A percentile compares a stretch with the other conserved stretches of the same genome.
These are phyloP conservation scores for Talaromyces amestolkiae DNA, from an alignment of 2,329 filamentous ascomycete genomes.

Conservation along the genomic window DNA sequence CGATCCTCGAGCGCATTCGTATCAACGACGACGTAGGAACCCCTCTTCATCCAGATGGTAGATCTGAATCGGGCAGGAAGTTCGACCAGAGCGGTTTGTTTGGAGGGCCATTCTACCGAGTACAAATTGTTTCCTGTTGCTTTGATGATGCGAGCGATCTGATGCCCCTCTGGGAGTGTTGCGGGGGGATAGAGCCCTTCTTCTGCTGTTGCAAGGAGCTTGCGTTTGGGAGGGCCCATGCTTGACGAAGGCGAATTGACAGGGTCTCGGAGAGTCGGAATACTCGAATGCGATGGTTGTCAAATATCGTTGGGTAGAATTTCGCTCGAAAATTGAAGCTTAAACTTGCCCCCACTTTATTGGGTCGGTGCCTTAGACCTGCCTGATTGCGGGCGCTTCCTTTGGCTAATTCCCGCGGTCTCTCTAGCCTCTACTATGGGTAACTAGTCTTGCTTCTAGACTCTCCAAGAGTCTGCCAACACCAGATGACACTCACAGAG, in stretches of 20 bases:
- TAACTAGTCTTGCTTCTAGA: neutral
- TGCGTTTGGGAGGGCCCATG: constrained; percentile 75
- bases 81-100: constrained; percentile 69
- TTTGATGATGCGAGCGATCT: constrained; percentile 74
- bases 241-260: neutral
- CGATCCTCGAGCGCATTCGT: constrained; percentile 62
- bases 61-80: constrained; percentile 82
- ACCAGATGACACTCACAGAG: neutral
- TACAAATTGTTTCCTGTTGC: constrained; percentile 89
- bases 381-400: constrained; percentile 9
- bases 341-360: neutral
- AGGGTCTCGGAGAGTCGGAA: neutral
- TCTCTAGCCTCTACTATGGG: neutral
- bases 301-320: neutral
- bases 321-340: neutral
- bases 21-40: constrained; percentile 83
- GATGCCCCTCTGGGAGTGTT: constrained; percentile 51
- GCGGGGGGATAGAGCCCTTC: constrained; percentile 64
- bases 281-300: neutral
- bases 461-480: too few relatives aligned
- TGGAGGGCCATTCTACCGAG: constrained; percentile 68
- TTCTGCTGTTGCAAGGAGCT: constrained; percentile 72
- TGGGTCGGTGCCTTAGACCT: neutral
- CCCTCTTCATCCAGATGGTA: constrained; percentile 88
- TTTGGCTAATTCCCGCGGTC: neutral